Percentiles rank a stretch among this genome's conserved stretches.
These are phyloP conservation scores for Dentipellis sp. DNA, from an alignment of 768 basidiomycete genomes.

Conservation along the genomic window DNA sequence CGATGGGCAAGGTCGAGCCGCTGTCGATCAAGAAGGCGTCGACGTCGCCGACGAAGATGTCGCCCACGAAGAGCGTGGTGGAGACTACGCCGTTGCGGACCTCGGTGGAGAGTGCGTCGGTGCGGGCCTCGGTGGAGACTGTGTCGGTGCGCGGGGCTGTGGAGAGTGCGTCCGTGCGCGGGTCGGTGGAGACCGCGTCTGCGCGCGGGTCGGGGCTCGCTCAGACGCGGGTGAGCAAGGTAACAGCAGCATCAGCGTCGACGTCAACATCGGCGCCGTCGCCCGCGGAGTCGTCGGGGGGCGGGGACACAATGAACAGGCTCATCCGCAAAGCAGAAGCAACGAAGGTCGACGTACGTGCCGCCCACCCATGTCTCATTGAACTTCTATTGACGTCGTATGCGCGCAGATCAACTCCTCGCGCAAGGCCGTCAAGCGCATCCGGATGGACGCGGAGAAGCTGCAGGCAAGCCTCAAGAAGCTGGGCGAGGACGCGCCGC, in stretches of 20 bases:
- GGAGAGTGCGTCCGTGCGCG: not conserved
- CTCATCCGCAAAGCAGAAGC: constrained; percentile 40
- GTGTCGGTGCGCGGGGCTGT: not conserved
- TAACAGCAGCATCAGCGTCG: constrained; percentile 2
- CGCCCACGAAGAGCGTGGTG: not conserved
- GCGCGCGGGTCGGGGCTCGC: too few species aligned
- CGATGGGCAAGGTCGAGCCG: constrained; percentile 52
- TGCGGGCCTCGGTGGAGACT: not conserved
- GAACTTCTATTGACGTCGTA: not conserved
- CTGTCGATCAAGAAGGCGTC: constrained; percentile 78
- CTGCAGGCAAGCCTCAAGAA: constrained; percentile 12
- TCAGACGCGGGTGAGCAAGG: too few species aligned
- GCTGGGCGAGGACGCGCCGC: constrained; percentile 7
- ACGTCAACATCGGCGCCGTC: constrained; percentile 1
- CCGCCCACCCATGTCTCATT: not conserved
- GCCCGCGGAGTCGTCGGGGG: constrained; percentile 15
- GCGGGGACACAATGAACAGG: constrained; percentile 29
- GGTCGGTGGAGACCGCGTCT: too few species aligned
- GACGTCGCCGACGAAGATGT: not conserved
- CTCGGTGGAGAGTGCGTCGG: not conserved
- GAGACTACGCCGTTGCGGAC: not conserved
- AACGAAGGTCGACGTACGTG: constrained; percentile 59
- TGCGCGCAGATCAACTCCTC: constrained; percentile 57
- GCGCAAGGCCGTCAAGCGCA: constrained; percentile 61
- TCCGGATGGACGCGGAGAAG: constrained; percentile 60